Percentiles rank a stretch among this genome's conserved stretches.
phyloP scores from a whole-genome alignment of 768 basidiomycete species.

The Holtermanniella nyarrowii region DNA sequence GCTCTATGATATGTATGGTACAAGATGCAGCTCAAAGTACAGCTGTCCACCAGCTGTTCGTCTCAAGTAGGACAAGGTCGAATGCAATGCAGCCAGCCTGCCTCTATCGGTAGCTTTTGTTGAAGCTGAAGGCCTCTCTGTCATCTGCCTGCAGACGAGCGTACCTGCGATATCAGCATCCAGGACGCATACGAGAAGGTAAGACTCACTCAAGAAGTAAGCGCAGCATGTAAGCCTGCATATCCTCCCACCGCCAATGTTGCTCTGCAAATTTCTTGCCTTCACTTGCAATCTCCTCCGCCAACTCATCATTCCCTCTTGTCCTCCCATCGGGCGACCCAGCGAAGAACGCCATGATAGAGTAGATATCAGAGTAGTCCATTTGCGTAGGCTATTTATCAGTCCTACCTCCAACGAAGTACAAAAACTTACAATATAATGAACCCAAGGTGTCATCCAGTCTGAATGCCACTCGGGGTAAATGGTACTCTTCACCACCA shows the following conservation, averaged over 20 bases:
- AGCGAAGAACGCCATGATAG: slow-evolving; percentile 37
- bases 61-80: too few species aligned
- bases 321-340: slow-evolving; percentile 33
- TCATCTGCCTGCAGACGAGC: slow-evolving; percentile 24
- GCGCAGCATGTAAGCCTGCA: slow-evolving; percentile 41
- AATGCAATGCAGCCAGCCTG: too few species aligned
- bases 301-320: slow-evolving; percentile 31
- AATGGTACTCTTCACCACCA: slow-evolving; percentile 39
- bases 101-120: slow-evolving; percentile 10
- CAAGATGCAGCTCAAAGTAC: too few species aligned
- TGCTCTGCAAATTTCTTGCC: slow-evolving; percentile 33
- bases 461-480: slow-evolving; percentile 40
- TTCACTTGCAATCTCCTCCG: slow-evolving; percentile 29
- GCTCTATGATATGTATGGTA: too few species aligned
- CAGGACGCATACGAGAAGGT: background rate
- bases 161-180: slow-evolving; percentile 12
- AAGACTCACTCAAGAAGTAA: slow-evolving; percentile 33
- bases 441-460: slow-evolving; percentile 42
- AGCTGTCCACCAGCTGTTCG: too few species aligned
- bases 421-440: slow-evolving; percentile 37
- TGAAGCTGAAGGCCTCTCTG: slow-evolving; percentile 24
- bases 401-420: background rate
- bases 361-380: slow-evolving; percentile 39
- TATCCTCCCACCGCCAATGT: slow-evolving; percentile 40
- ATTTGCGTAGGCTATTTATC: slow-evolving; percentile 32